phyloP scores from a whole-genome alignment of 1,284 basidiomycete species.

The Phenoliferia sp. region DNA sequence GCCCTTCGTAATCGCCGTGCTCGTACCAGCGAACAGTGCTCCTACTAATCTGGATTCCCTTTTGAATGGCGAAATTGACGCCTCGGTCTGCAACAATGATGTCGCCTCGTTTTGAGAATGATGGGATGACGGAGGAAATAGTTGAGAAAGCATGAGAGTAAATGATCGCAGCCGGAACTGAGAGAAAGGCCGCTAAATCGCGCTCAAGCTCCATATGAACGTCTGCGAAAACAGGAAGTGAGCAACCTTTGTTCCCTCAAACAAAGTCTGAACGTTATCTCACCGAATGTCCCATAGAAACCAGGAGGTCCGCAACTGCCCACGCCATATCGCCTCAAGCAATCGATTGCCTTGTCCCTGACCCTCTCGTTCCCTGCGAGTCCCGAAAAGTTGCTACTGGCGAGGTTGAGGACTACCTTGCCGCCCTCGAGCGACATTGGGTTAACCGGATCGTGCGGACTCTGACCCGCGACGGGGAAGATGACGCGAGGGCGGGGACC shows the following conservation, averaged over 20 bases:
- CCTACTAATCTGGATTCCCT: constrained; percentile 93
- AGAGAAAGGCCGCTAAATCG: constrained; percentile 84
- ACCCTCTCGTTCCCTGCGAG: constrained; percentile 82
- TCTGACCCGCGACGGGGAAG: constrained; percentile 57
- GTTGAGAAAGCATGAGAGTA: constrained; percentile 94
- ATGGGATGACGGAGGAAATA: constrained; percentile 88
- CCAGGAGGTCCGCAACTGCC: constrained; percentile 95
- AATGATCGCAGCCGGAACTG: constrained; percentile 81
- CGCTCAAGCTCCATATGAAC: constrained; percentile 86
- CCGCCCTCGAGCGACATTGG: constrained; percentile 34
- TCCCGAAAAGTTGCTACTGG: constrained; percentile 89
- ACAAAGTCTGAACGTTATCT: too few relatives aligned
- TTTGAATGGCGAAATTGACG: constrained; percentile 92
- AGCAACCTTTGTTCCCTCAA: too few relatives aligned
- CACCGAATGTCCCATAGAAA: constrained; percentile 94
- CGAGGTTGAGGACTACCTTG: constrained; percentile 80
- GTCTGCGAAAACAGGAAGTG: constrained; percentile 51
- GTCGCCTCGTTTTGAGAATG: constrained; percentile 96
- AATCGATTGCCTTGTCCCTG: constrained; percentile 78
- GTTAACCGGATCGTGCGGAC: constrained; percentile 28
- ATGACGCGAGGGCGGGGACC: constrained; percentile 69
- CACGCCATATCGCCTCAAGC: constrained; percentile 85
- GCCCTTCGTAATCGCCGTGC: constrained; percentile 86
- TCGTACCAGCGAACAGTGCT: constrained; percentile 93
- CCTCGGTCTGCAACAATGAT: constrained; percentile 95